phyloP scores from a whole-genome alignment of 2,329 filamentous ascomycete species.

The Aureobasidium sp. region DNA sequence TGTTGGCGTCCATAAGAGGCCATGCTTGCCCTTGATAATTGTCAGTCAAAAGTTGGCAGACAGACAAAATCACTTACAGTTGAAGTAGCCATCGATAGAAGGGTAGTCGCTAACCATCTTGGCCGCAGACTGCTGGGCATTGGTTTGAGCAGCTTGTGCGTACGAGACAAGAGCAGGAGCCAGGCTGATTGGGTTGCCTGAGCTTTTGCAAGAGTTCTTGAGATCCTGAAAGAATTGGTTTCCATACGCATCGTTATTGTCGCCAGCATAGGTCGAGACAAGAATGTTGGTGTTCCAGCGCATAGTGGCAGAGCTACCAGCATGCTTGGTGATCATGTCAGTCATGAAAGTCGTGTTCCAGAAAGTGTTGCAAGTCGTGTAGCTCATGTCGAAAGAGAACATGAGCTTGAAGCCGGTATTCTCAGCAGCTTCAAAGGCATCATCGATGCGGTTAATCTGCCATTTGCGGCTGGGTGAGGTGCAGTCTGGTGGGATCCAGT shows the following conservation, averaged over 20 bases:
- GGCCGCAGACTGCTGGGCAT: constrained; percentile 22
- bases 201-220: constrained; percentile 27
- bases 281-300: constrained; percentile 34
- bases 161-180: constrained; percentile 30
- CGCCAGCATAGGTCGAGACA: constrained; percentile 32
- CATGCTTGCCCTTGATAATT: constrained; percentile 28
- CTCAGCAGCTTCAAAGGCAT: constrained; percentile 31
- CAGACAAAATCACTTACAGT: constrained; percentile 22
- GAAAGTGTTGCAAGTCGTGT: constrained; percentile 28
- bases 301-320: constrained; percentile 28
- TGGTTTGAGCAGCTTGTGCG: constrained; percentile 26
- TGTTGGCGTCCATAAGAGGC: constrained; percentile 30
- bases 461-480: constrained; percentile 24
- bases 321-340: constrained; percentile 28
- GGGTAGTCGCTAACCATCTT: constrained; percentile 28
- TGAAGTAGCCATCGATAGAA: constrained; percentile 33
- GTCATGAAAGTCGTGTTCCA: constrained; percentile 34
- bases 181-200: constrained; percentile 27
- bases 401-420: constrained; percentile 31
- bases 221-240: constrained; percentile 31
- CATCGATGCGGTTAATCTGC: constrained; percentile 30
- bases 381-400: constrained; percentile 36
- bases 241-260: constrained; percentile 28
- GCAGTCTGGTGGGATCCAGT: constrained; percentile 33
- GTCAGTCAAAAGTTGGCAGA: neutral